phyloP scores from a whole-genome alignment of 140 eudicot species.

The Bidens hawaiensis region DNA sequence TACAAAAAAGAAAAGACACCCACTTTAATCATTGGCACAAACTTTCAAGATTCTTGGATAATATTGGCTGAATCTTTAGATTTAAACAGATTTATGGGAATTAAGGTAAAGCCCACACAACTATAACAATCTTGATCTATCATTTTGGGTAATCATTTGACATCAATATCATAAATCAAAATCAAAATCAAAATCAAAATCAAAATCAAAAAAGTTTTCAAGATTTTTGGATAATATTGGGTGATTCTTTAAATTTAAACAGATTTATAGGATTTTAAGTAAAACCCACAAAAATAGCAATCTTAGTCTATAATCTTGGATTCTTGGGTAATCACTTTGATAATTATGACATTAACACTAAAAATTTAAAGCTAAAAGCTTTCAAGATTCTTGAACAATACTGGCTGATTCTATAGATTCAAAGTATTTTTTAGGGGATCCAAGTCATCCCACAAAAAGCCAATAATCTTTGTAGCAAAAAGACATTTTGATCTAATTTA shows the following conservation, averaged over 20 bases:
- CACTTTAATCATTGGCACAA: slow-evolving; percentile 33
- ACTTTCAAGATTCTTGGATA: slow-evolving; percentile 23
- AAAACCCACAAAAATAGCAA: slow-evolving; percentile 4
- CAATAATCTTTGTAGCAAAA: slow-evolving; percentile 3
- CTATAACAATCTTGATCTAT: no score
- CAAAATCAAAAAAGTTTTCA: no score
- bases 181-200: no score
- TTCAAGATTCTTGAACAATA: slow-evolving; percentile 6
- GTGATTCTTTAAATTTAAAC: no score
- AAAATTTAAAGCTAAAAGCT: neutral
- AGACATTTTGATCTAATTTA: slow-evolving; percentile 4
- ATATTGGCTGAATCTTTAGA: slow-evolving; percentile 4
- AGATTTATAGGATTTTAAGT: no score
- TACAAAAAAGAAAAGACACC: slow-evolving; percentile 35
- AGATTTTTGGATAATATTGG: no score
- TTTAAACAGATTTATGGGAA: slow-evolving; percentile 7
- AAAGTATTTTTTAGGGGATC: slow-evolving; percentile 17
- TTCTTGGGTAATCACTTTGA: neutral
- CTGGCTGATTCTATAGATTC: slow-evolving; percentile 11
- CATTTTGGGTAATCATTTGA: no score
- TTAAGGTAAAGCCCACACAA: no score
- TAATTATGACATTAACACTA: slow-evolving; percentile 1
- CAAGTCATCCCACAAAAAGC: slow-evolving; percentile 13
- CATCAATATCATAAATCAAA: no score
- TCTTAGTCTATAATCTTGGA: slow-evolving; percentile 5